Conservation (phyloP, 148 eudicot genomes). For the Rhododendron ovatum region DNA sequence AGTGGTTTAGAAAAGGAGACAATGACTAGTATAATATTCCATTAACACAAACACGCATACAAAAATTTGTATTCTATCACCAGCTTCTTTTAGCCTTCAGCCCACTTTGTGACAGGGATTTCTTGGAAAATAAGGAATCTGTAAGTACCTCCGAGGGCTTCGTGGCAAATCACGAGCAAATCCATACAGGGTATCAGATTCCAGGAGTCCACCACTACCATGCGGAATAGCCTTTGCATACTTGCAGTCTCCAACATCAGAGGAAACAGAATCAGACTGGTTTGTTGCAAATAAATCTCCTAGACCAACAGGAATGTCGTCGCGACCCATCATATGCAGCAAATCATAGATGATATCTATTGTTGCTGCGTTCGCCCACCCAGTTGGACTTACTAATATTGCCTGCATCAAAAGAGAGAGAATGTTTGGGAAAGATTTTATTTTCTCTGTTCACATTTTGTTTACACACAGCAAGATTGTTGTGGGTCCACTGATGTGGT, state of each 20-base stretch:
- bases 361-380: slow-evolving; percentile 92
- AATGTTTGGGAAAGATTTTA: neutral
- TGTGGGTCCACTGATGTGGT: neutral
- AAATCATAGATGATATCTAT: slow-evolving; percentile 75
- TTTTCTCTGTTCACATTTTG: neutral
- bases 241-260: slow-evolving; percentile 73
- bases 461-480: neutral
- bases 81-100: neutral
- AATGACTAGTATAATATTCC: neutral
- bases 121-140: neutral
- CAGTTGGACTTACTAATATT: slow-evolving; percentile 71
- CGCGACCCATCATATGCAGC: slow-evolving; percentile 96
- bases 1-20: neutral
- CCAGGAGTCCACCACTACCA: slow-evolving; percentile 82
- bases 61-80: neutral
- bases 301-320: slow-evolving; percentile 77
- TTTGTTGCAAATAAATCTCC: slow-evolving; percentile 65
- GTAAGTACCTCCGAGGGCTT: slow-evolving; percentile 70
- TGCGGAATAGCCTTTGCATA: slow-evolving; percentile 72
- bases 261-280: slow-evolving; percentile 46
- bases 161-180: slow-evolving; percentile 70
- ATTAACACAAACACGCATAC: neutral
- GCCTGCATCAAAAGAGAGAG: slow-evolving; percentile 36
- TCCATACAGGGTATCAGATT: slow-evolving; percentile 86
- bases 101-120: neutral